Conservation (phyloP, 148 eudicot species). For the Spergularia marina region DNA sequence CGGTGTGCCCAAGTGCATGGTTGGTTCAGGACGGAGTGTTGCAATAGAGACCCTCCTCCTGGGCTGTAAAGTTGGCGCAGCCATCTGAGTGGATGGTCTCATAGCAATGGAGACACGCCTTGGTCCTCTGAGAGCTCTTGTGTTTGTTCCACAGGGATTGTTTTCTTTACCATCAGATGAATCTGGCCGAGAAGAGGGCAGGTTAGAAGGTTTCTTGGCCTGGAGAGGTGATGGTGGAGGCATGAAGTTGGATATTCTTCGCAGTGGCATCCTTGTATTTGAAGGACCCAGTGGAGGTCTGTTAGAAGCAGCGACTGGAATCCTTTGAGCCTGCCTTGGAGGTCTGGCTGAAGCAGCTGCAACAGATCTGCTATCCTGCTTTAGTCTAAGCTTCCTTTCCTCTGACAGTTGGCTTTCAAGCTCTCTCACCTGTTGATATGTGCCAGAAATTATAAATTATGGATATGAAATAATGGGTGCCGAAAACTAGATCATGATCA, state of each 20-base stretch:
- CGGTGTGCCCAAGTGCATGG: conserved; percentile 35
- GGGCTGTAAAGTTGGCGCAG: conserved; percentile 41
- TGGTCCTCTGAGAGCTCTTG: conserved; percentile 38
- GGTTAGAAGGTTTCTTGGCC: conserved; percentile 36
- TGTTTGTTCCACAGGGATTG: conserved; percentile 24
- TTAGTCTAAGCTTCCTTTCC: conserved; percentile 70
- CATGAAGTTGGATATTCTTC: conserved; percentile 57
- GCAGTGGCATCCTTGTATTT: conserved; percentile 60
- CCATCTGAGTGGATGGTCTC: conserved; percentile 42
- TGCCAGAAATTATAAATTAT: not conserved
- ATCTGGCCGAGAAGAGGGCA: conserved; percentile 31
- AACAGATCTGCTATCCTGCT: conserved; percentile 62
- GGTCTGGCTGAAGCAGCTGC: conserved; percentile 53
- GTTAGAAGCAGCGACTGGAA: conserved; percentile 42
- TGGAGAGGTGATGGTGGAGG: conserved; percentile 51
- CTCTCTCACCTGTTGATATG: conserved; percentile 52
- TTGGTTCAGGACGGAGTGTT: conserved; percentile 42
- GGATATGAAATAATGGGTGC: not conserved
- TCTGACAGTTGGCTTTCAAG: conserved; percentile 82
- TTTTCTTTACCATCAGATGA: conserved; percentile 62
- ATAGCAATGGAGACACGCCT: conserved; percentile 61
- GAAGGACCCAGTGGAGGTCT: conserved; percentile 75
- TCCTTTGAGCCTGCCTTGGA: conserved; percentile 48
- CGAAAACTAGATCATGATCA: not conserved
- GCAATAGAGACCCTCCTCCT: conserved; percentile 71